Evolutionary conservation across 331 rosid species (phyloP), one percentile per base, ranked within the genome.

Genomic region (Stylosanthes scabra): DNA sequence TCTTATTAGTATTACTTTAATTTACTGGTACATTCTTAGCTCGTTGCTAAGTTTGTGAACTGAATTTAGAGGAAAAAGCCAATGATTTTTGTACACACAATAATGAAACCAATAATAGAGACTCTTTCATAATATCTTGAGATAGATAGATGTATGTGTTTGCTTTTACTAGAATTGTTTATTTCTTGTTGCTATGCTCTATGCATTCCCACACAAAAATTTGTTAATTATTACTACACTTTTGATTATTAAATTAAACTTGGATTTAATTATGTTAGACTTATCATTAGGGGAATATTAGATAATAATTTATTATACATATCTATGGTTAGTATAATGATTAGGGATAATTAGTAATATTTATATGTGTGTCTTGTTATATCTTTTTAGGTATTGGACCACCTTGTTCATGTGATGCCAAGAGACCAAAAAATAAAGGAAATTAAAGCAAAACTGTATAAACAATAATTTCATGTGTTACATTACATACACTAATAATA

Each of bases 401-500:
- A 82, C 86, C 66, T 76, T 54, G 28, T 49, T 82, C 88, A 77
- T 86, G 87, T 80, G 90, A 83, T 67, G 80, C 82, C 73, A 75
- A 82, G 59, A 49, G 82, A n/a, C 76, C 84, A 50, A 29, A 71
- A 71, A 8, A 70, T 73, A 80, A 76, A 74, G 55, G 54, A 62
- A 20, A 20, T 20, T 20, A 20, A 62, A 57, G 69, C 44, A 28
- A 70, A 71, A 54, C 5, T 34, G 13, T 11, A 65, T 28, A 77
- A 76, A 68, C 62, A 74, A 82, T 20, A 20, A 20, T 20, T 20
- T 20, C 25, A 20, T 20, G 25, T 20, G 25, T 20, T 20, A 20
- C 25, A 20, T 20, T 20, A 20, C 25, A 20, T 0, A 20, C 25
- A 20, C 25, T 20, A 20, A 20, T 20, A 20, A 20, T 20, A 20